phyloP scores from a whole-genome alignment of 1,139 yeast species.

The Diutina ranongensis region DNA sequence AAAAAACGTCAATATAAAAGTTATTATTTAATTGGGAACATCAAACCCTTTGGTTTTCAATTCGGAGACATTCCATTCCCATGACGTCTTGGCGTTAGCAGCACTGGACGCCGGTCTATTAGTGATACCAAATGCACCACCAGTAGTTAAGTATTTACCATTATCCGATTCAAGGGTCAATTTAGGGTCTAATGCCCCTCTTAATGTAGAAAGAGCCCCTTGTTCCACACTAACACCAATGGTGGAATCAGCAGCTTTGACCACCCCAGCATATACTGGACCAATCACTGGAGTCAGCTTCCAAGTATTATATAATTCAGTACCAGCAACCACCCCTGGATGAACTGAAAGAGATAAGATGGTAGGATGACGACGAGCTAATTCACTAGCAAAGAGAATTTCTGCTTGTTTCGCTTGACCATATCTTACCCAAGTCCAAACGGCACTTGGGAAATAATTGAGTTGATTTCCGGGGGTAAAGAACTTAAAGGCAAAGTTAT shows the following conservation, averaged over 20 bases:
- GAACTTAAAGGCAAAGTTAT: conserved; percentile 16
- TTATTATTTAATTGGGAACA: not conserved
- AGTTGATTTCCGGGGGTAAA: conserved; percentile 14
- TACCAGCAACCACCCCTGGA: conserved; percentile 29
- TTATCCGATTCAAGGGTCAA: conserved; percentile 17
- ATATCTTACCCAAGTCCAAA: conserved; percentile 24
- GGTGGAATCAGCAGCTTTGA: conserved; percentile 8
- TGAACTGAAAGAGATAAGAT: conserved; percentile 26
- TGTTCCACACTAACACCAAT: conserved; percentile 19
- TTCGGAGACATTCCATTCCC: not conserved
- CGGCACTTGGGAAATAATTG: conserved; percentile 16
- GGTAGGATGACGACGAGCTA: conserved; percentile 20
- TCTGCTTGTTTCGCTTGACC: conserved; percentile 24
- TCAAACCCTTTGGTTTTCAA: not conserved
- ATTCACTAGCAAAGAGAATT: conserved; percentile 20
- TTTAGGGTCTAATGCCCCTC: conserved; percentile 22
- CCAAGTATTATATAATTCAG: conserved; percentile 25
- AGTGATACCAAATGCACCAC: conserved; percentile 22
- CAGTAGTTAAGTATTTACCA: conserved; percentile 25
- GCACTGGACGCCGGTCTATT: conserved; percentile 13
- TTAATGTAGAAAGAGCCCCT: conserved; percentile 24
- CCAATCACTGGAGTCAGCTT: conserved; percentile 19
- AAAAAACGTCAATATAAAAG: not conserved
- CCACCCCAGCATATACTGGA: conserved; percentile 12
- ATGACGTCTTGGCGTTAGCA: not conserved